These are phyloP conservation scores for Aspergillus incahuasiensis DNA, from an alignment of 495 filamentous ascomycete genomes.

Conservation along the genomic window DNA sequence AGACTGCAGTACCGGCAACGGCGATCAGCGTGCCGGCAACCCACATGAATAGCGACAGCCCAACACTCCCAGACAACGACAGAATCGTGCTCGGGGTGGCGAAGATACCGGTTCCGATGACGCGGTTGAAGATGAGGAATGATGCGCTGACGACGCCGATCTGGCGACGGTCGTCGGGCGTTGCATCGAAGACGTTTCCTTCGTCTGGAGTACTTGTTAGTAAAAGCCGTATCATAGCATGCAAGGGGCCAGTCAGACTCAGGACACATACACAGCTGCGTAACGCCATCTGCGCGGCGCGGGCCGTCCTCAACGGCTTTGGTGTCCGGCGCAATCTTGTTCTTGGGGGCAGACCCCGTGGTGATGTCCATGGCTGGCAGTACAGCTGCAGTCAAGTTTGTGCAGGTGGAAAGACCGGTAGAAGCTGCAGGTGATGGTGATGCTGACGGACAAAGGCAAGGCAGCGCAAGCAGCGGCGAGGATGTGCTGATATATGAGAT, in stretches of 20 bases:
- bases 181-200: slow-evolving; percentile 56
- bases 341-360: slow-evolving; percentile 11
- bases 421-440: not conserved
- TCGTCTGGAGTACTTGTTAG: slow-evolving; percentile 30
- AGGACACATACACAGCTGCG: slow-evolving; percentile 33
- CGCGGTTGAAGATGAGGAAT: slow-evolving; percentile 60
- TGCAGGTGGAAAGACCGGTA: not conserved
- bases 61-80: slow-evolving; percentile 47
- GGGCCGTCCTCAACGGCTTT: slow-evolving; percentile 26
- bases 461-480: not conserved
- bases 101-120: slow-evolving; percentile 65
- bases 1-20: slow-evolving; percentile 48
- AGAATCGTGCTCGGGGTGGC: slow-evolving; percentile 57
- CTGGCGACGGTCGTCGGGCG: slow-evolving; percentile 57
- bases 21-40: slow-evolving; percentile 47
- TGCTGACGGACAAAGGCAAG: not conserved
- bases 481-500: not conserved
- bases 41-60: slow-evolving; percentile 51
- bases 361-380: slow-evolving; percentile 9
- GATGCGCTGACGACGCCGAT: slow-evolving; percentile 57
- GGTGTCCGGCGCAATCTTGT: slow-evolving; percentile 17
- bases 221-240: too few species aligned
- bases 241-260: too few species aligned
- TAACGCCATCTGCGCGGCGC: slow-evolving; percentile 31
- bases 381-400: not conserved